Evolutionary conservation across 148 eudicot species (phyloP).

Genomic region (Gaultheria prostrata): DNA sequence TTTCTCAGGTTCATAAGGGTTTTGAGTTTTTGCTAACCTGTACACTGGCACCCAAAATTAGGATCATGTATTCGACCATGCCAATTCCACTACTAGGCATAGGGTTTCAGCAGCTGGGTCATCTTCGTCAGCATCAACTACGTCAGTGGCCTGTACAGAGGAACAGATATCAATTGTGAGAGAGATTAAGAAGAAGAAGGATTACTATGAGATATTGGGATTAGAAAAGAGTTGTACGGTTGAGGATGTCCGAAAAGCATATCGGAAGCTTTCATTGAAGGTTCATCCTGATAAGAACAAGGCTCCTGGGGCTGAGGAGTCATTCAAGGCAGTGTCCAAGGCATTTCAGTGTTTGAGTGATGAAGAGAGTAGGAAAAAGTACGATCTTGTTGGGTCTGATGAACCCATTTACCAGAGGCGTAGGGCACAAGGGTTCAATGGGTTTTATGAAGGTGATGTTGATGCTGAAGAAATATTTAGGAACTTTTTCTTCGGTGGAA

Average conservation of each 20-base stretch:
- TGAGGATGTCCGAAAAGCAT: conserved; percentile 53
- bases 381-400: conserved; percentile 46
- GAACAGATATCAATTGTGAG: conserved; percentile 46
- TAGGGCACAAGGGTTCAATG: conserved; percentile 36
- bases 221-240: conserved; percentile 39
- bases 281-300: conserved; percentile 61
- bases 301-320: conserved; percentile 62
- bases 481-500: conserved; percentile 59
- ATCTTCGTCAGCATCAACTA: conserved; percentile 16
- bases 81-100: conserved; percentile 24
- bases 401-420: conserved; percentile 43
- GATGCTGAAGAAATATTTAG: conserved; percentile 65
- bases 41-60: not conserved
- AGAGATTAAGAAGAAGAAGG: conserved; percentile 52
- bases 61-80: not conserved
- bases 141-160: conserved; percentile 32
- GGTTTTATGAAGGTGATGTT: conserved; percentile 48
- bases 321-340: conserved; percentile 52
- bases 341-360: conserved; percentile 53
- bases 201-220: conserved; percentile 55
- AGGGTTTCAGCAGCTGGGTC: conserved; percentile 30
- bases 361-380: conserved; percentile 41
- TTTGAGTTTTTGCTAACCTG: not conserved
- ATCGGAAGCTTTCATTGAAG: conserved; percentile 51
- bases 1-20: not conserved